Evolutionary conservation across 2,329 filamentous ascomycete species (phyloP).

Genomic region (Orbilia brochopaga): DNA sequence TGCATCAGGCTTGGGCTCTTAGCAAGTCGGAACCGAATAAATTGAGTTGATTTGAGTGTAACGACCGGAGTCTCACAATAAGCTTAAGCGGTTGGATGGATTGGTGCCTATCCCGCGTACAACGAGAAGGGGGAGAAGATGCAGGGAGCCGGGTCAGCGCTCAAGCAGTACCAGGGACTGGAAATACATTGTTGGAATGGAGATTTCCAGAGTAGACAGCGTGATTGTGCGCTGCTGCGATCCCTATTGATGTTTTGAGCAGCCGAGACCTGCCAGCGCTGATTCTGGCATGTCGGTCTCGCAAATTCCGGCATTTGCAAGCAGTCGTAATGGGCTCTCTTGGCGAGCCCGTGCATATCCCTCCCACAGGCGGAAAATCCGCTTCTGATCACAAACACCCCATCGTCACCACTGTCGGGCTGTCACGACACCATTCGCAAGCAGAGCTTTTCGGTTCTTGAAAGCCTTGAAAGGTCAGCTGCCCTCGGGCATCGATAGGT

Average conservation of each 20-base stretch:
- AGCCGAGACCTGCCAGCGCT: background rate
- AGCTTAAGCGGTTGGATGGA: background rate
- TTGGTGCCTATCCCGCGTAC: background rate
- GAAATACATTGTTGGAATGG: background rate
- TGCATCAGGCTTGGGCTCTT: slow-evolving; percentile 49
- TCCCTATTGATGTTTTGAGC: background rate
- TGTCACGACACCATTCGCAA: background rate
- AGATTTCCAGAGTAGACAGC: too few relatives aligned
- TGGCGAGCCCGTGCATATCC: slow-evolving; percentile 7
- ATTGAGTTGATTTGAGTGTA: background rate
- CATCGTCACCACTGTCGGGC: background rate
- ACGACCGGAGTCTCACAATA: background rate
- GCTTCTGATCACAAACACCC: background rate
- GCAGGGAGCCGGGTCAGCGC: background rate
- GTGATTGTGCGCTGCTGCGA: background rate
- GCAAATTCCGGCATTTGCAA: slow-evolving; percentile 37
- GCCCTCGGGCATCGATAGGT: background rate
- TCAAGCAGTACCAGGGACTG: background rate
- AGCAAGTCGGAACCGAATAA: background rate
- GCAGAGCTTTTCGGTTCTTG: background rate
- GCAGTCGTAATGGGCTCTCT: slow-evolving; percentile 13
- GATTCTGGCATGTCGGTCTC: background rate
- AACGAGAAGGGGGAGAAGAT: background rate
- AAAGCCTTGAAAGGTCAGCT: background rate
- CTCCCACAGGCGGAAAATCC: slow-evolving; percentile 9